These are phyloP conservation scores for Cardamine chenopodiifolia DNA, from an alignment of 345 rosid species.

Conservation along the genomic window DNA sequence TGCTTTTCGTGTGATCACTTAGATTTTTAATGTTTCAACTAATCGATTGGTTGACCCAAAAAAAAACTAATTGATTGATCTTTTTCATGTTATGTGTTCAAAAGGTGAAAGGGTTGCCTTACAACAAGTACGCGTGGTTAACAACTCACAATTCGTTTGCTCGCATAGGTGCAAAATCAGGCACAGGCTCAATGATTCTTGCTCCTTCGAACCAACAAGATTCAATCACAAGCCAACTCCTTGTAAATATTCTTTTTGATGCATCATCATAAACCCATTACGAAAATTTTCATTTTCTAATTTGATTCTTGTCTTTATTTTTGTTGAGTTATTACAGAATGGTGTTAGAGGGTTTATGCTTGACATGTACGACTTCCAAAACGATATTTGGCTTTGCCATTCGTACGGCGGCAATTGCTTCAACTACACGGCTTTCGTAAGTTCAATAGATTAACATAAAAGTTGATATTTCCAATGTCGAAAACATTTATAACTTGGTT, in stretches of 20 bases:
- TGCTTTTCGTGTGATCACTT: neutral
- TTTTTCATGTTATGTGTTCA: neutral
- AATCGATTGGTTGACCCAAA: no score
- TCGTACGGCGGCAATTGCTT: constrained; percentile 69
- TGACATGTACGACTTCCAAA: constrained; percentile 81
- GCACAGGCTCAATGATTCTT: constrained; percentile 56
- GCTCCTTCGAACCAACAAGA: constrained; percentile 86
- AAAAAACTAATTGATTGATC: neutral
- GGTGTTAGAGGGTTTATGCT: constrained; percentile 94
- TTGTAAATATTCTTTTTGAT: constrained; percentile 46
- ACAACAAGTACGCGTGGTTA: constrained; percentile 87
- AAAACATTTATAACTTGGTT: neutral
- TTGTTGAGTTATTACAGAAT: constrained; percentile 48
- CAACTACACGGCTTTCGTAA: constrained; percentile 79
- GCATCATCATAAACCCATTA: constrained; percentile 6
- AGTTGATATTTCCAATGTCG: neutral
- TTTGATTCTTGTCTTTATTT: neutral
- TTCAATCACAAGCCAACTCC: constrained; percentile 71
- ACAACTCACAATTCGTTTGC: constrained; percentile 94
- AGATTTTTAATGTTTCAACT: neutral
- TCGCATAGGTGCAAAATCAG: constrained; percentile 52
- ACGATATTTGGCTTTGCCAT: constrained; percentile 88
- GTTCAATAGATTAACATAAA: constrained; percentile 33
- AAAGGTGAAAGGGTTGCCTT: constrained; percentile 67
- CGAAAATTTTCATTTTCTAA: neutral